Base-by-base conservation (phyloP, 768 basidiomycete genomes). In the Leucocoprinus leucothites region DNA sequence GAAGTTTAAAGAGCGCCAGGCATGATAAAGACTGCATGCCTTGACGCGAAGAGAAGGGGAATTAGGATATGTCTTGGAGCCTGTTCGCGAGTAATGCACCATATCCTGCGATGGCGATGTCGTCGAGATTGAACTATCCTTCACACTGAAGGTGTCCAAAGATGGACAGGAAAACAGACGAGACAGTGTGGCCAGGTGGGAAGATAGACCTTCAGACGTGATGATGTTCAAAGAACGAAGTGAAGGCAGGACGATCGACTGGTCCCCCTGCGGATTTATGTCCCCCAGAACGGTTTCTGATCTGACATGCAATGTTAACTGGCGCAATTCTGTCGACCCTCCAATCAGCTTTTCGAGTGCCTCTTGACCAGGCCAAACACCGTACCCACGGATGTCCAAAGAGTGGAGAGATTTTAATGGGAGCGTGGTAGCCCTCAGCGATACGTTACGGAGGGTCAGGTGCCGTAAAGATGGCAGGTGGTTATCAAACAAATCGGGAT, bases 121-220 rank as follows among this genome's bases (percentile, higher is more conserved):
- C 19, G 54, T 19, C 3, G 54, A 56, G n/a, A 48, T 48, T 13
- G 57, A 53, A 44, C 57, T 60, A 40, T 68, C 68, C 25, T 59
- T 64, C 7, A 71, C 31, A 2, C 53, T 51, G 26, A 72, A 56
- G 6, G 60, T 51, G 19, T 64, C 53, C n/a, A 70, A 48, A 21
- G 63, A 66, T 1, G 71, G 69, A 43, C 59, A 65, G 4, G 59
- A 53, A 50, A 72, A 69, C 16, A 62, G 36, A 19, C 60, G 63
- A 28, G 67, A 57, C 19, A 71, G 57, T 1, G 57, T 47, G 0
- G 63, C 58, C 13, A 70, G 60, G 25, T 60, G 56, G n/a, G 43
- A 36, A 18, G 69, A 60, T 13, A 71, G 60, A 65, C 71, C 66
- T 60, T 71, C 69, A 2, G 71, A 68, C 9, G 69, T 69, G 48